Evolutionary conservation across 371 early-diverging fungal species (phyloP).

Genomic region (Circinella umbellata): DNA sequence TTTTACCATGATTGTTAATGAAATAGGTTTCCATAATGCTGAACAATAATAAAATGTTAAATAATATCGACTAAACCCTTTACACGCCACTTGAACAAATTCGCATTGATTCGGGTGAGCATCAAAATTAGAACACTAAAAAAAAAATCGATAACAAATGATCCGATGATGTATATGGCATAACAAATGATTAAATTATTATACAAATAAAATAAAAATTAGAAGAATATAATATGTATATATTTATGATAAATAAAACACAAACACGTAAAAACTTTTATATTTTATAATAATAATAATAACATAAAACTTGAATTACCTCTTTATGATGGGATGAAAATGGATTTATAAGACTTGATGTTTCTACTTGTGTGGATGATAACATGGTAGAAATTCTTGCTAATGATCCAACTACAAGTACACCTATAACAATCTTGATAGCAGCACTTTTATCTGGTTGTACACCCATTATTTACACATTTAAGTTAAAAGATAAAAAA

Average conservation of each 20-base stretch:
- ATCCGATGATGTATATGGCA: background rate
- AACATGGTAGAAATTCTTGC: background rate
- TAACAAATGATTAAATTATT: no score
- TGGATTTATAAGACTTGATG: background rate
- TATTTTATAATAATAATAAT: background rate
- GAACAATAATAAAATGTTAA: conserved; percentile 67
- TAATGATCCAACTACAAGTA: conserved; percentile 6
- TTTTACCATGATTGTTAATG: conserved; percentile 37
- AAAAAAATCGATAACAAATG: no score
- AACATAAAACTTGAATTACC: conserved; percentile 6
- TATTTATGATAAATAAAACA: no score
- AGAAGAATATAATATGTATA: no score
- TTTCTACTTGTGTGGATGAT: background rate
- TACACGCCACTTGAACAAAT: conserved; percentile 40
- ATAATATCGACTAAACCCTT: conserved; percentile 50
- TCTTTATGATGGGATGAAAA: conserved; percentile 27
- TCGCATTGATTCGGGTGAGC: conserved; percentile 40
- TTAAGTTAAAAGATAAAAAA: conserved; percentile 2
- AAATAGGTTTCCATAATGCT: conserved; percentile 38
- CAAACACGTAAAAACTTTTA: no score
- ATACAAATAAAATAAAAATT: background rate
- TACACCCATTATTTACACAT: conserved; percentile 6
- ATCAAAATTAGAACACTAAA: conserved; percentile 43
- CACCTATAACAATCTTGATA: conserved; percentile 7
- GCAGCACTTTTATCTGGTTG: conserved; percentile 12